Base-by-base conservation (phyloP, 2,329 filamentous ascomycete genomes). In the Trichoderma citrinoviride region DNA sequence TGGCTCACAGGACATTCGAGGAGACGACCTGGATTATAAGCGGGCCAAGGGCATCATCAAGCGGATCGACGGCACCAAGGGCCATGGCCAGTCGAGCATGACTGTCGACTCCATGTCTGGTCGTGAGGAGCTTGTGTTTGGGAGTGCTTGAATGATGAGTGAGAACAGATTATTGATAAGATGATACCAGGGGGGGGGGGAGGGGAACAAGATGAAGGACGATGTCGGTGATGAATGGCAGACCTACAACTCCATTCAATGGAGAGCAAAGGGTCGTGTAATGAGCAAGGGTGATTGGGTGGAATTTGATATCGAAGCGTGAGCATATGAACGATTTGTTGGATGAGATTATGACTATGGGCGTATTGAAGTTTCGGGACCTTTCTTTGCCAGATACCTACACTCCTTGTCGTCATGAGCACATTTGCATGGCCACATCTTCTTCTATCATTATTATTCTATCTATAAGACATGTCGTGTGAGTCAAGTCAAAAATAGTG, bases 1-100 rank as follows among this genome's bases (percentile, higher is more conserved):
- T 25, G 82, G 82, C 2, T 67, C 63, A 10, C 72, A 84, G 33
- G 61, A 65, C 2, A 73, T 80, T 7, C 66, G 58, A 21, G 84
- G 84, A 15, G 74, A 79, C 46, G 82, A 76, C 17, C 75, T 86
- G 14, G 67, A 73, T 58, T 68, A 83, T 3, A 72, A 71, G 3
- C 67, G 74, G 2, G 75, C 74, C 71, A 73, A 74, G 3, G 74
- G 76, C 1, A 68, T 76, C 19, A 72, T 73, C 44, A 74, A 73
- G 65, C 63, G 68, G 4, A 8, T 79, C 21, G 27, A 73, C 44
- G 81, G 79, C 1, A 72, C 69, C 66, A 83, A 83, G 75, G 82
- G 82, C 5, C 68, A 72, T 2, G 76, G 73, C 19, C 44, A 66
- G 15, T 81, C 79, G 21, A 70, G 67, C 2, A 68, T 80, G 2